A percentile compares a stretch with the other conserved stretches of the same genome.
Conservation (phyloP, 768 basidiomycete species). For the Rubroboletus pulcherrimus region DNA sequence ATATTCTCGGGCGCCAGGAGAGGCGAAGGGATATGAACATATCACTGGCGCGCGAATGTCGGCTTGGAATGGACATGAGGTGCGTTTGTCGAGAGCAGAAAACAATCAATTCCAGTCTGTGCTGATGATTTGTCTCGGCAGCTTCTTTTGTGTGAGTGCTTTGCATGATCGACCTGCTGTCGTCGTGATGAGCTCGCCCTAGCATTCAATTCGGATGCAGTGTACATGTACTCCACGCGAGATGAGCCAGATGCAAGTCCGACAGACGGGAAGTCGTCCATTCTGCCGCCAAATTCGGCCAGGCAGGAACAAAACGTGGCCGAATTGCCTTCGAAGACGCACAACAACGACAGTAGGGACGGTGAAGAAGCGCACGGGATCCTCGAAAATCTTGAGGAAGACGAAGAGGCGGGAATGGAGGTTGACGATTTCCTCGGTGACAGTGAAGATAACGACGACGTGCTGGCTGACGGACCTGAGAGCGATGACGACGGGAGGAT, state of each 20-base stretch:
- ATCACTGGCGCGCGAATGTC: slow-evolving; percentile 78
- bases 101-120: neutral
- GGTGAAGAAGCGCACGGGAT: slow-evolving; percentile 2
- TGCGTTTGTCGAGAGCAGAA: slow-evolving; percentile 26
- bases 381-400: slow-evolving; percentile 9
- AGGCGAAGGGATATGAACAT: slow-evolving; percentile 47
- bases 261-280: slow-evolving; percentile 20
- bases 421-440: slow-evolving; percentile 30
- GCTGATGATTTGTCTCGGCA: slow-evolving; percentile 27
- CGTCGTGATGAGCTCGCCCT: slow-evolving; percentile 7
- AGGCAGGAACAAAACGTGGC: neutral
- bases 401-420: slow-evolving; percentile 26
- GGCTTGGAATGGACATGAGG: slow-evolving; percentile 69
- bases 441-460: slow-evolving; percentile 25
- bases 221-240: slow-evolving; percentile 69
- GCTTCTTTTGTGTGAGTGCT: slow-evolving; percentile 60
- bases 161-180: neutral
- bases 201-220: slow-evolving; percentile 74
- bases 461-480: slow-evolving; percentile 25
- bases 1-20: slow-evolving; percentile 31
- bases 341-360: neutral
- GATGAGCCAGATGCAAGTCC: slow-evolving; percentile 46
- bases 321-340: neutral
- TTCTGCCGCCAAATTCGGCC: slow-evolving; percentile 30
- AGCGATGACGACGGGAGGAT: slow-evolving; percentile 33